Evolutionary conservation across 257 asterid species (phyloP).

Genomic region (Vinca minor): DNA sequence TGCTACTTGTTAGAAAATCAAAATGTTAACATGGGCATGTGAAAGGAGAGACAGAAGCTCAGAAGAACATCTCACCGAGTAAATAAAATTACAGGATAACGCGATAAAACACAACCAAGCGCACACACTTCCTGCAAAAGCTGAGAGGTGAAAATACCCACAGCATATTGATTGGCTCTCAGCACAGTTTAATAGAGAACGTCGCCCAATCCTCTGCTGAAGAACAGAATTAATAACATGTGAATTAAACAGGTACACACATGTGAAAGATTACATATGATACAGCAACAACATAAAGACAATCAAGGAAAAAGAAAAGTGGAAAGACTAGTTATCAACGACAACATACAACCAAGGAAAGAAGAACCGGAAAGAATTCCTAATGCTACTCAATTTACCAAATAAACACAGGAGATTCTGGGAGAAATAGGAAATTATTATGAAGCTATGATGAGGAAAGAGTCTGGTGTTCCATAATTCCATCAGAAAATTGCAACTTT

Average conservation of each 20-base stretch:
- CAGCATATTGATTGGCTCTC: constrained; percentile 54
- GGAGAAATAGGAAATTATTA: neutral
- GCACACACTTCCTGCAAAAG: constrained; percentile 52
- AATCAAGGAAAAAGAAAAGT: neutral
- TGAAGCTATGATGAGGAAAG: neutral
- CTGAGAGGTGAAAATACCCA: constrained; percentile 46
- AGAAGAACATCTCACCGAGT: constrained; percentile 37
- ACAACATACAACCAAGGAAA: too few species aligned
- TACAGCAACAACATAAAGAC: neutral
- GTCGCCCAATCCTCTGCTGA: constrained; percentile 27
- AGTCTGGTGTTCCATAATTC: neutral
- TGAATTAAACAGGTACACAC: constrained; percentile 4
- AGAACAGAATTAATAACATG: neutral
- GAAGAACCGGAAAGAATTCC: too few species aligned
- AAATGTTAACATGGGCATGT: neutral
- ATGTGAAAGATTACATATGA: neutral
- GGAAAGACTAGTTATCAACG: neutral
- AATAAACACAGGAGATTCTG: neutral
- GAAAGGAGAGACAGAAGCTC: constrained; percentile 1
- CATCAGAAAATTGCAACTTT: too few species aligned
- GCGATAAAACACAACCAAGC: constrained; percentile 54
- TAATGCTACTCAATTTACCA: too few species aligned
- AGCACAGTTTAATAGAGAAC: constrained; percentile 18
- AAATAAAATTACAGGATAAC: constrained; percentile 51
- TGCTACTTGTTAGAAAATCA: neutral